Evolutionary conservation across 306 rosid genomes (phyloP), one percentile per base, ranked within the genome.

Genomic region (Cicer chorassanicum): DNA sequence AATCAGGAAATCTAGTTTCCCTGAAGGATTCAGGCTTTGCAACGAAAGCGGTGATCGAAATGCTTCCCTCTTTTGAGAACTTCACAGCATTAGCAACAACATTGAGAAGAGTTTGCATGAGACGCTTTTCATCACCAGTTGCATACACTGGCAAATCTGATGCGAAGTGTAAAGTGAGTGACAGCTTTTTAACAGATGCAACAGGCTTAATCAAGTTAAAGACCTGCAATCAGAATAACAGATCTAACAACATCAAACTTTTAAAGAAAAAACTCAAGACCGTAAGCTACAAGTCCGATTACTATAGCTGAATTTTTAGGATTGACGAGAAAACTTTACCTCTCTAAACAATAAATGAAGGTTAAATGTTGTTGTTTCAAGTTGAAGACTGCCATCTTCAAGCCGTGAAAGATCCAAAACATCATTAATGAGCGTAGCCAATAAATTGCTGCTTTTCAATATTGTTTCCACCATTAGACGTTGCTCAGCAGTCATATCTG

Each of bases 341-440:
- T 92, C 97, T 82, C 83, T 94, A 80, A 94, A 90, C 60, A 88
- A 83, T 63, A 82, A 80, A 69, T 92, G 99, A 78, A 94, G 98
- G 80, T 89, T 87, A 83, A 92, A 94, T 40, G 85, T 85, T 74
- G 84, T 64, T 42, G 75, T 72, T 71, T 94, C 97, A 73, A 94
- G 99, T 83, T 87, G 96, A 82, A 94, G 89, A 75, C 96, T 90
- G 64, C 99, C 99, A 80, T 92, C 97, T 86, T 94, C 99, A 6
- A 94, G 96, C 82, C 89, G 86, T 59, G 99, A 94, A 86, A 94
- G 99, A 87, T 94, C 99, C 80, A 94, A 82, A 68, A 92, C 99
- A 73, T 94, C 99, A 70, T 92, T 94, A 65, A 94, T 85, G 60
- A 94, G 89, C 41, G 99, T 90, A 83, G 92, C 91, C 88, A 94